Evolutionary conservation across 306 rosid species (phyloP), one percentile per base, ranked within the genome.

Genomic region (Aeschynomene evenia): DNA sequence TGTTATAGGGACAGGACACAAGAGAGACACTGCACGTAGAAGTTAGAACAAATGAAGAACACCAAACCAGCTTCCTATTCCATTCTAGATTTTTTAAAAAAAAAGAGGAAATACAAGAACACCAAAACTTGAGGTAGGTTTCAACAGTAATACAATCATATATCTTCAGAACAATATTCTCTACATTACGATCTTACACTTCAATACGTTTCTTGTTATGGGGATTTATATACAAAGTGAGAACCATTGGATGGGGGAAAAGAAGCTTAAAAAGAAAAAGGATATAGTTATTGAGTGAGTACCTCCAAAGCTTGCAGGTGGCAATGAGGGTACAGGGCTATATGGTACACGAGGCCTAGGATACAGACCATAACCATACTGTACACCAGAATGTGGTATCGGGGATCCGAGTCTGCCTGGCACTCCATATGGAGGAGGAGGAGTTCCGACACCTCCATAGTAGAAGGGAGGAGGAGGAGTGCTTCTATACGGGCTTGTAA

Each of bases 221-320:
- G 40, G n/a, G 63, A 26, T 16, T 31, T 57, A 57, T 57, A 29
- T 24, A 4, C 18, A 4, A 53, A 22, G 3, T 2, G 2, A 54
- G 9, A 24, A 49, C 26, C 22, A 49, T 18, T 28, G 31, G 31
- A 28, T 28, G 31, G 31, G 31, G 22, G 4, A 34, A 14, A 24
- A 42, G 15, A 13, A 22, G 63, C 34, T 7, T 31, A 43, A 33
- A 50, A 34, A 57, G 68, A 37, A 21, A 37, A 42, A 57, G 68
- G 29, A 21, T 48, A 42, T 14, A 63, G 9, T 57, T 24, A 52
- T 3, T n/a, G 57, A 26, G 29, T 55, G 43, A 72, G 53, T 64
- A 84, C 88, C 88, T 84, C 77, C 77, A 60, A 53, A 80, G 67
- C 75, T 56, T 74, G 74, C 81, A 48, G 77, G 81, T 19, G 77